Conservation (phyloP, 306 rosid genomes). For the Begonia loranthoides region DNA sequence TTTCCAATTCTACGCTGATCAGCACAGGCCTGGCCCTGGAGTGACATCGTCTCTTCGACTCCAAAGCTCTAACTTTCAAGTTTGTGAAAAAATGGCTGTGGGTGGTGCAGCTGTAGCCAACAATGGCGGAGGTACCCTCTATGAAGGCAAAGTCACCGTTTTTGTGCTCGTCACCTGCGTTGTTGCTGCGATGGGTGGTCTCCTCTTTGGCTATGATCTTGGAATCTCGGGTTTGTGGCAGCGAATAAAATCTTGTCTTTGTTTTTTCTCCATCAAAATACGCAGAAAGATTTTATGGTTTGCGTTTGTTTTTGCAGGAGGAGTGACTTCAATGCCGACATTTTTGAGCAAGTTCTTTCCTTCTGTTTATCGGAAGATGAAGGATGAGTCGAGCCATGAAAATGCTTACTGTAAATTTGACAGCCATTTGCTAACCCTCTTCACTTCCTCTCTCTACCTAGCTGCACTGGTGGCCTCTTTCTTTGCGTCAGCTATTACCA, state of each 20-base stretch:
- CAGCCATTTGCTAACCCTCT: constrained; percentile 44
- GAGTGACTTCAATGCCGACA: constrained; percentile 60
- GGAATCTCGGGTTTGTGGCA: not conserved
- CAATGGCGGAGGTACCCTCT: constrained; percentile 5
- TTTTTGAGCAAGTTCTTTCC: constrained; percentile 54
- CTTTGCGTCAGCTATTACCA: constrained; percentile 38
- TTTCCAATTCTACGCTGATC: no score
- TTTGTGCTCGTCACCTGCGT: not conserved
- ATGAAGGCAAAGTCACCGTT: not conserved
- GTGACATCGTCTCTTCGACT: no score
- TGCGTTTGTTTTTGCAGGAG: constrained; percentile 14
- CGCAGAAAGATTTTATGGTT: not conserved
- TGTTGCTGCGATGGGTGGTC: not conserved
- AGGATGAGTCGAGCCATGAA: constrained; percentile 25
- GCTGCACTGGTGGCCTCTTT: constrained; percentile 51
- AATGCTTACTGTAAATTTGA: constrained; percentile 44
- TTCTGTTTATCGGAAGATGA: constrained; percentile 30
- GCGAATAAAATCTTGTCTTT: no score
- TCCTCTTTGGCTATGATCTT: not conserved
- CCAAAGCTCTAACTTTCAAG: no score
- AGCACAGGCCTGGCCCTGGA: no score
- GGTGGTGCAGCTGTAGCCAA: no score
- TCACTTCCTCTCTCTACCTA: constrained; percentile 57
- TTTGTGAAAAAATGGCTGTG: no score
- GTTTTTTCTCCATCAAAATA: not conserved